Evolutionary conservation across 139 green algal species (phyloP).

Genomic region (Parachlorella kessleri): DNA sequence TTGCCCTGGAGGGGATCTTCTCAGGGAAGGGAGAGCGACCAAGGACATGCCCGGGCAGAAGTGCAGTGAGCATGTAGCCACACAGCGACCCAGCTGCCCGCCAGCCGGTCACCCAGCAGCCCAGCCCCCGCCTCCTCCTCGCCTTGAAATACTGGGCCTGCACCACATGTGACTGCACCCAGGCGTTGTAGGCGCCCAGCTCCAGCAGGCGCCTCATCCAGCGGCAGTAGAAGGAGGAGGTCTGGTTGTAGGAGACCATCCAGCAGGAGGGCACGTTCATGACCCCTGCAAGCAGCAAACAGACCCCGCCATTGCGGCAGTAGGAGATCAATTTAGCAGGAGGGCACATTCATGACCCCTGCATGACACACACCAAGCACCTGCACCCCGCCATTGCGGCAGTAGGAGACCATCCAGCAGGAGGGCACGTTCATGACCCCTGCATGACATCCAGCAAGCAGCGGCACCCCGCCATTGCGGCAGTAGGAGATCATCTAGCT

Average conservation of each 20-base stretch:
- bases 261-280: conserved; percentile 74
- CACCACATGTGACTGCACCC: conserved; percentile 70
- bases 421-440: conserved; percentile 70
- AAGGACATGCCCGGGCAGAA: no score
- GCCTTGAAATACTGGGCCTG: conserved; percentile 91
- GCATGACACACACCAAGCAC: no score
- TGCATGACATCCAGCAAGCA: no score
- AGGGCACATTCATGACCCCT: conserved; percentile 69
- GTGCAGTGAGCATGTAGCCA: no score
- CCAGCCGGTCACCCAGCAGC: no score
- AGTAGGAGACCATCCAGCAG: conserved; percentile 66
- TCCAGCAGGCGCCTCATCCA: conserved; percentile 53
- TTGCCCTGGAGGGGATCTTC: no score
- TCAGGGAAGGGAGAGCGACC: no score
- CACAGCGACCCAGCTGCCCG: no score
- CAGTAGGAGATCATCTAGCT: conserved; percentile 51
- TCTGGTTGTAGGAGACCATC: conserved; percentile 26
- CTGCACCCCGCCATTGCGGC: no score
- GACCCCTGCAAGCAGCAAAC: conserved; percentile 45
- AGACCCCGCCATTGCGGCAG: no score
- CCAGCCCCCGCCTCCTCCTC: background rate
- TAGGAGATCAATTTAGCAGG: conserved; percentile 65
- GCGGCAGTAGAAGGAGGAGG: conserved; percentile 35
- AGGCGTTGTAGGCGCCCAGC: conserved; percentile 73
- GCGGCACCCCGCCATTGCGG: no score